Conservation (phyloP, 1,284 basidiomycete species). For the Melanopsichium pennsylvanicum region DNA sequence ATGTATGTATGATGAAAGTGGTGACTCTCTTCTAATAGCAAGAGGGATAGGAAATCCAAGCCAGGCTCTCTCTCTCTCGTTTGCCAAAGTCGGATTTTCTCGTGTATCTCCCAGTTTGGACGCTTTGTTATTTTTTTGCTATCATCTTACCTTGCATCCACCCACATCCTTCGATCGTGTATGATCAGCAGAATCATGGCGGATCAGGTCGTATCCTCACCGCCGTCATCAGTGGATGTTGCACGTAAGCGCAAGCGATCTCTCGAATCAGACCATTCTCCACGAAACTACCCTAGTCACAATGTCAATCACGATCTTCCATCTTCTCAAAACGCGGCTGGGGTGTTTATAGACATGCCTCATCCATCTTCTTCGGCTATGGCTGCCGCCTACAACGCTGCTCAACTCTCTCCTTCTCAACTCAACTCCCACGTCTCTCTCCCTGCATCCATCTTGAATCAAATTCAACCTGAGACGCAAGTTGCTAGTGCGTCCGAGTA, state of each 20-base stretch:
- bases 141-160: no score
- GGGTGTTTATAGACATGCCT: slow-evolving; percentile 21
- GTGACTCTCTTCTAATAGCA: no score
- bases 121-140: no score
- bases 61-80: no score
- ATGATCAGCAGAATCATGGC: no score
- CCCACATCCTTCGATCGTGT: no score
- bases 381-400: slow-evolving; percentile 14
- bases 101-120: no score
- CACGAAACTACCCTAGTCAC: no score
- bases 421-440: slow-evolving; percentile 18
- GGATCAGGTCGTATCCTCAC: no score
- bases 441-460: slow-evolving; percentile 6
- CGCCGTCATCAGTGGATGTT: neutral
- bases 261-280: neutral
- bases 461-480: neutral
- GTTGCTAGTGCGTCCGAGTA: slow-evolving; percentile 15
- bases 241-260: slow-evolving; percentile 24
- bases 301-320: neutral
- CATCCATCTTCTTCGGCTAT: slow-evolving; percentile 27
- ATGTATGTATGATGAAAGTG: no score
- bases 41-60: no score
- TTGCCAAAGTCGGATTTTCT: no score
- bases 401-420: slow-evolving; percentile 6
- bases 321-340: neutral